Percentiles rank a stretch among this genome's conserved stretches.
phyloP scores from a whole-genome alignment of 345 rosid genomes.

The Cardiospermum halicacabum region DNA sequence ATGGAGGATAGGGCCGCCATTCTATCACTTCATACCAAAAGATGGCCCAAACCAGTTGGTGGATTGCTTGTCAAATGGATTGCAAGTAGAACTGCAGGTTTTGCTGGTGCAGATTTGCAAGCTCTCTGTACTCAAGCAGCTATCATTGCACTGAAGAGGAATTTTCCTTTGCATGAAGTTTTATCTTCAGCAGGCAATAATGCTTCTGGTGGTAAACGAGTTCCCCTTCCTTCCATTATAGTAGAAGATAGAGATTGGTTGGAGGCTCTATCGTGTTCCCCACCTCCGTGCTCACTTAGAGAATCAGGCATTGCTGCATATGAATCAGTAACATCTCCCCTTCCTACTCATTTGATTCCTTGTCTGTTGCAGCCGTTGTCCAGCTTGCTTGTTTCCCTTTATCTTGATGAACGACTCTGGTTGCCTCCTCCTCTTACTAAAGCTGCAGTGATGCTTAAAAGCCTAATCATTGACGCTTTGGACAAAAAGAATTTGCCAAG shows the following conservation, averaged over 20 bases:
- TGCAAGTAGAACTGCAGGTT: constrained; percentile 79
- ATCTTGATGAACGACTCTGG: constrained; percentile 71
- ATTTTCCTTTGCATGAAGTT: constrained; percentile 82
- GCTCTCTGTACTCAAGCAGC: constrained; percentile 96
- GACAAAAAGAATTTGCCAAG: constrained; percentile 44
- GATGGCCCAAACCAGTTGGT: constrained; percentile 89
- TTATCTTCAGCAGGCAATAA: constrained; percentile 67
- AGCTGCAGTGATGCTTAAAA: constrained; percentile 56
- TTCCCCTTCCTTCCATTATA: constrained; percentile 68
- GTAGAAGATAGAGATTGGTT: constrained; percentile 97
- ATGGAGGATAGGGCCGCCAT: constrained; percentile 81
- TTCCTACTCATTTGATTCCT: constrained; percentile 75
- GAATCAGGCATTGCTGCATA: constrained; percentile 91
- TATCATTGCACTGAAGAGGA: constrained; percentile 82
- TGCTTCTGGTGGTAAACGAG: constrained; percentile 43
- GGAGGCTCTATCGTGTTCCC: constrained; percentile 84
- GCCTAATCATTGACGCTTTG: constrained; percentile 53
- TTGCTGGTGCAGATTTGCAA: constrained; percentile 99
- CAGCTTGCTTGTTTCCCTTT: constrained; percentile 66
- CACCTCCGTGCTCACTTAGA: constrained; percentile 93
- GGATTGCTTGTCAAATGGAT: constrained; percentile 81
- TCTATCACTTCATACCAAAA: constrained; percentile 79
- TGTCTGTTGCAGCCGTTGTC: constrained; percentile 69
- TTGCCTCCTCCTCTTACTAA: constrained; percentile 68
- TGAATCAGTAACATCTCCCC: constrained; percentile 74